These are phyloP conservation scores for Prunus kanzakura DNA, from an alignment of 306 rosid species.

Conservation along the genomic window DNA sequence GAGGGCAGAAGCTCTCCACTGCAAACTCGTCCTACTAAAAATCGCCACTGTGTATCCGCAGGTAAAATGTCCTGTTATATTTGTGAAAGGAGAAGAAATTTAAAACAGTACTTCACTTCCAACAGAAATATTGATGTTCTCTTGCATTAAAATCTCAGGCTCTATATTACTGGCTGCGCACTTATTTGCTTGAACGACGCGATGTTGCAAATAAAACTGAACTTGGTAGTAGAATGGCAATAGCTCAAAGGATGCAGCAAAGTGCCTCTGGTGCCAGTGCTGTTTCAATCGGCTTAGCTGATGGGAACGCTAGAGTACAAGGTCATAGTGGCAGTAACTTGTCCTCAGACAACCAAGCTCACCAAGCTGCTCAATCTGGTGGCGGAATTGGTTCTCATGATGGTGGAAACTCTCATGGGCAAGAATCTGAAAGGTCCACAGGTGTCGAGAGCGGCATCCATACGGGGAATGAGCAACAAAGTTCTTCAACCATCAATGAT, in stretches of 20 bases:
- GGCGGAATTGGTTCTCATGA: slow-evolving; percentile 88
- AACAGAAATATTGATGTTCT: slow-evolving; percentile 26
- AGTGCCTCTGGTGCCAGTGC: slow-evolving; percentile 52
- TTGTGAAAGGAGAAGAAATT: not conserved
- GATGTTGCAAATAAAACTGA: slow-evolving; percentile 98
- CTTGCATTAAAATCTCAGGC: slow-evolving; percentile 54
- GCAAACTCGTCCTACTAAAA: slow-evolving; percentile 91
- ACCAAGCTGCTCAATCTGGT: slow-evolving; percentile 71
- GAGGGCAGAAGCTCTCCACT: slow-evolving; percentile 93
- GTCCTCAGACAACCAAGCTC: slow-evolving; percentile 70
- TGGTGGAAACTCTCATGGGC: slow-evolving; percentile 86
- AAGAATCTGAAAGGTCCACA: slow-evolving; percentile 87
- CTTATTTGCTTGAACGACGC: slow-evolving; percentile 93
- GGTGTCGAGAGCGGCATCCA: slow-evolving; percentile 73
- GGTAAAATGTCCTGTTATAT: slow-evolving; percentile 43
- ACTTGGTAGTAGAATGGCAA: slow-evolving; percentile 64
- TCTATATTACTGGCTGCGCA: slow-evolving; percentile 96
- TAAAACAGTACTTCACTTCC: slow-evolving; percentile 2
- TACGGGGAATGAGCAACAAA: slow-evolving; percentile 85
- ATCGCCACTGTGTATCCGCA: slow-evolving; percentile 87
- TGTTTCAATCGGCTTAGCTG: slow-evolving; percentile 73
- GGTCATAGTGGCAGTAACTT: slow-evolving; percentile 62
- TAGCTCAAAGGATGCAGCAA: slow-evolving; percentile 95
- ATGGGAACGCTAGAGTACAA: slow-evolving; percentile 74
- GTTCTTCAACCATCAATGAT: slow-evolving; percentile 71